These are phyloP conservation scores for Vitellaria paradoxa DNA, from an alignment of 179 eudicot genomes.

Conservation along the genomic window DNA sequence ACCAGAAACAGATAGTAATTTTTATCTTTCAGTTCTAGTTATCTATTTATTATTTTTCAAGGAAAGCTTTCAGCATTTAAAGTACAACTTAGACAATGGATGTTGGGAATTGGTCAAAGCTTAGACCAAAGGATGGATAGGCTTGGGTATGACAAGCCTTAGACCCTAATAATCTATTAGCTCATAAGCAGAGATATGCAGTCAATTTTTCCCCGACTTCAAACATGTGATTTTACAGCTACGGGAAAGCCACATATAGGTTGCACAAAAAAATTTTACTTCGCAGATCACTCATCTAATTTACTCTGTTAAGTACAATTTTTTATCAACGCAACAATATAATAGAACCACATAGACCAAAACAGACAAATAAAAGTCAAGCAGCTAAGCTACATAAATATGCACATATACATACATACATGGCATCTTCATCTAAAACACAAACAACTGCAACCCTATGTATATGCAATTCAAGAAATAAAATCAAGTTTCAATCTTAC, in stretches of 20 bases:
- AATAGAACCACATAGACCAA: background rate
- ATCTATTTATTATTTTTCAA: background rate
- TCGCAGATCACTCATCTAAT: background rate
- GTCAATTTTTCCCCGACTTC: background rate
- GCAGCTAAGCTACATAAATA: background rate
- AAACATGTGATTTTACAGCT: background rate
- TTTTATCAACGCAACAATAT: background rate
- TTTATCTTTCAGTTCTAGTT: background rate
- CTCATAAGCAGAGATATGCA: background rate
- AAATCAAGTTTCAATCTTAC: constrained; percentile 40
- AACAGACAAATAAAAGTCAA: background rate
- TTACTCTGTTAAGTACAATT: background rate
- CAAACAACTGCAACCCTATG: background rate
- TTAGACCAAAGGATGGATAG: background rate
- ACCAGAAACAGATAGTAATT: background rate
- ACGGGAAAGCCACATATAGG: background rate
- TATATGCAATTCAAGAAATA: background rate
- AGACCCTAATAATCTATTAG: background rate
- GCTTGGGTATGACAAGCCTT: background rate
- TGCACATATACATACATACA: background rate
- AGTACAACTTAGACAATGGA: background rate
- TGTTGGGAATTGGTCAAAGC: background rate
- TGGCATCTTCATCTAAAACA: background rate
- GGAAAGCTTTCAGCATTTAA: background rate
- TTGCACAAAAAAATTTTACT: background rate